Percentiles rank a stretch among this genome's conserved stretches.
Evolutionary conservation across 2,329 filamentous ascomycete species (phyloP).

Genomic region (Diaporthe citrichinensis): DNA sequence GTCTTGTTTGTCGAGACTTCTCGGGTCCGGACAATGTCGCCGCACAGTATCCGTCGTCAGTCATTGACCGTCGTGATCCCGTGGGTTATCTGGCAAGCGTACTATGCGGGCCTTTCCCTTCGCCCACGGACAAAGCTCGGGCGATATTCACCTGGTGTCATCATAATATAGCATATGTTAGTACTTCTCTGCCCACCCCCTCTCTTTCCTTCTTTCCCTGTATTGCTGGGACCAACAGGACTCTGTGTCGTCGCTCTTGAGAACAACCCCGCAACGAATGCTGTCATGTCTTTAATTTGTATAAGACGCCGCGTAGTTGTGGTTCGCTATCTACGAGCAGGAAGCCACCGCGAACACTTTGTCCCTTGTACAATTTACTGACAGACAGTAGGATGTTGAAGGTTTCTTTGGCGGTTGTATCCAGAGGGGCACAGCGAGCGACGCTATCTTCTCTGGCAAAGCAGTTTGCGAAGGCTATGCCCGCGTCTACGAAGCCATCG

Average conservation of each 20-base stretch:
- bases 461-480: constrained; percentile 96
- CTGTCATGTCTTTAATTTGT: background rate
- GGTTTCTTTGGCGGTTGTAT: constrained; percentile 83
- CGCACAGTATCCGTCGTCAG: constrained; percentile 79
- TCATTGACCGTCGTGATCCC: constrained; percentile 75
- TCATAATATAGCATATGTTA: constrained; percentile 88
- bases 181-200: background rate
- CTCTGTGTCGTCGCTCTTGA: too few species aligned
- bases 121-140: constrained; percentile 89
- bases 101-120: constrained; percentile 84
- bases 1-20: constrained; percentile 90
- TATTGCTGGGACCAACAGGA: too few species aligned
- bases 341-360: too few species aligned
- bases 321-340: background rate
- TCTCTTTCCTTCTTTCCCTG: background rate
- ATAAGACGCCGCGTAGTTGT: background rate
- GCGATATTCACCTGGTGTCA: constrained; percentile 97
- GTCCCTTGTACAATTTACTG: background rate
- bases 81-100: constrained; percentile 82
- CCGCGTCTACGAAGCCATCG: constrained; percentile 83
- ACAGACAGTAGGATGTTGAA: constrained; percentile 64
- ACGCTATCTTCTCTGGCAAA: constrained; percentile 81
- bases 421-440: constrained; percentile 76
- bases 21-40: constrained; percentile 85
- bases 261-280: background rate